These are phyloP conservation scores for Ophiocordyceps robertsii DNA, from an alignment of 2,329 filamentous ascomycete species.

Conservation along the genomic window DNA sequence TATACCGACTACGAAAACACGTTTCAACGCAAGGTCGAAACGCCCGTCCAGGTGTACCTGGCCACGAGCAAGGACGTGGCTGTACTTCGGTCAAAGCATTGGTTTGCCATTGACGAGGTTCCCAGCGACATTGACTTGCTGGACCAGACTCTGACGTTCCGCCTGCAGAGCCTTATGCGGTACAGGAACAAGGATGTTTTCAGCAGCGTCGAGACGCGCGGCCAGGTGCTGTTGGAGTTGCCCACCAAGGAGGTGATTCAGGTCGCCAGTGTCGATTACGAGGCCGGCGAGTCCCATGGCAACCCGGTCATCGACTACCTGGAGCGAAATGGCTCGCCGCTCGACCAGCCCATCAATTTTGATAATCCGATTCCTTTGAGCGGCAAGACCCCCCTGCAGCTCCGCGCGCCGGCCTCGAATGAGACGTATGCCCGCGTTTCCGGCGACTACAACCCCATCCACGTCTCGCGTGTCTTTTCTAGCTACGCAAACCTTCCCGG, in stretches of 20 bases:
- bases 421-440: conserved; percentile 97
- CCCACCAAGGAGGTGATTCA: conserved; percentile 96
- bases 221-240: conserved; percentile 85
- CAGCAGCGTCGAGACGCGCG: conserved; percentile 80
- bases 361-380: conserved; percentile 94
- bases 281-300: conserved; percentile 78
- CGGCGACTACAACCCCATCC: conserved; percentile 96
- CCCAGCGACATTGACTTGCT: conserved; percentile 69
- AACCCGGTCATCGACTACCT: conserved; percentile 97
- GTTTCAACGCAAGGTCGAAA: conserved; percentile 95
- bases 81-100: conserved; percentile 90
- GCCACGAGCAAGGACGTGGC: conserved; percentile 83
- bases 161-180: conserved; percentile 76
- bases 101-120: conserved; percentile 72
- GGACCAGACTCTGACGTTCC: conserved; percentile 90
- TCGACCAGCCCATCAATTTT: conserved; percentile 93
- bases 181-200: conserved; percentile 94
- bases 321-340: conserved; percentile 75
- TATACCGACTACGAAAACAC: conserved; percentile 97
- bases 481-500: conserved; percentile 91
- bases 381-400: conserved; percentile 74
- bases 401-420: conserved; percentile 89
- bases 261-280: conserved; percentile 93
- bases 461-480: conserved; percentile 93
- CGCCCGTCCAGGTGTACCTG: conserved; percentile 84